phyloP scores from a whole-genome alignment of 1,284 basidiomycete species.

The Papiliotrema laurentii region DNA sequence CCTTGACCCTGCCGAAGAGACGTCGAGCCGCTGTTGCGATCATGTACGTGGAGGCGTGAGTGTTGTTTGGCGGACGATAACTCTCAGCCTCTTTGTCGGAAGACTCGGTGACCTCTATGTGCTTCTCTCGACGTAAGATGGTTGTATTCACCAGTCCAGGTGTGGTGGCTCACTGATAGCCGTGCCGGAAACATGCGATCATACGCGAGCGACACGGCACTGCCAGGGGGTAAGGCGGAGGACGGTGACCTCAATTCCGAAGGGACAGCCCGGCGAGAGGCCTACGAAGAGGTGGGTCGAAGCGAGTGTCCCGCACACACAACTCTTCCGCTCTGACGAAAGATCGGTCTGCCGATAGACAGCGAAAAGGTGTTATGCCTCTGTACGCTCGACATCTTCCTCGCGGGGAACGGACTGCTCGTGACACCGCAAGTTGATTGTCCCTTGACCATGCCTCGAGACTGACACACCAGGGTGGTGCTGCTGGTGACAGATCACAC shows the following conservation, averaged over 20 bases:
- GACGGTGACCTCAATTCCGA: conserved; percentile 62
- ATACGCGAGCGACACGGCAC: conserved; percentile 76
- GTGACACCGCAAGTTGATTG: conserved; percentile 66
- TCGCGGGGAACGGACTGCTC: conserved; percentile 64
- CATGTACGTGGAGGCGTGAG: conserved; percentile 17
- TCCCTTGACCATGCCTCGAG: not conserved
- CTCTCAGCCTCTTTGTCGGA: conserved; percentile 62
- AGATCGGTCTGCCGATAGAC: conserved; percentile 77
- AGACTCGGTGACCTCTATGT: conserved; percentile 75
- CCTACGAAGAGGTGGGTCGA: conserved; percentile 69
- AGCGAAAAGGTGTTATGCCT: conserved; percentile 64
- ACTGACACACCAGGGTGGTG: conserved; percentile 58
- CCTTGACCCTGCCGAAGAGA: conserved; percentile 22
- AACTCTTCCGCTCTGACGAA: not conserved
- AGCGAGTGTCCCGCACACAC: too few species aligned
- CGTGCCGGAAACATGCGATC: conserved; percentile 65
- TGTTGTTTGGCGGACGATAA: not conserved
- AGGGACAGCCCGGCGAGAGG: conserved; percentile 71
- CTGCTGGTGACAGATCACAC: conserved; percentile 65
- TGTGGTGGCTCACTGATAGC: conserved; percentile 44
- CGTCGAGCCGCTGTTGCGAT: conserved; percentile 42
- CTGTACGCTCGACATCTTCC: conserved; percentile 61
- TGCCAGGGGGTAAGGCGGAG: conserved; percentile 77
- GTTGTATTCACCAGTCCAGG: not conserved
- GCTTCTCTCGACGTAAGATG: conserved; percentile 53